A percentile compares a stretch with the other conserved stretches of the same genome.
Evolutionary conservation across 495 filamentous ascomycete genomes (phyloP).

Genomic region (Penicillium paradoxum): DNA sequence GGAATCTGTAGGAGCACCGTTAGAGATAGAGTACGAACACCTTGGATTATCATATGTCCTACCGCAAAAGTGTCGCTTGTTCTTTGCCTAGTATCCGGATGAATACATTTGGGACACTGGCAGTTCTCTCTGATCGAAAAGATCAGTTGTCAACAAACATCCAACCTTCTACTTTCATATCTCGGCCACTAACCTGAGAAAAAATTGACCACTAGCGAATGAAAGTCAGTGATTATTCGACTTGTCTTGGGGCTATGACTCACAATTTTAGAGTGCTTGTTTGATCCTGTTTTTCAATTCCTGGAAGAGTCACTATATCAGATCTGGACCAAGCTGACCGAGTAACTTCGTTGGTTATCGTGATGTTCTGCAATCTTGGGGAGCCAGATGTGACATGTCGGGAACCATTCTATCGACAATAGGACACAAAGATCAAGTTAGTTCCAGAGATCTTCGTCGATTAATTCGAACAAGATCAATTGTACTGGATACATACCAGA

Average conservation of each 20-base stretch:
- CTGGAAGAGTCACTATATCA: background rate
- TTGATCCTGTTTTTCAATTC: background rate
- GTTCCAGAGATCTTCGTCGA: background rate
- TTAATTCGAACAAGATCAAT: background rate
- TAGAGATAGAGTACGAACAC: background rate
- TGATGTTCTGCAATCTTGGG: background rate
- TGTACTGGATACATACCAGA: background rate
- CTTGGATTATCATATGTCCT: slow-evolving; percentile 10
- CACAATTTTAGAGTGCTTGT: background rate
- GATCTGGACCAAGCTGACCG: background rate
- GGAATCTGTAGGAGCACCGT: slow-evolving; percentile 41
- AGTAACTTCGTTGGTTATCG: background rate
- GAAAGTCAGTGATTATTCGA: background rate
- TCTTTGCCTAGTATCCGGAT: slow-evolving; percentile 73
- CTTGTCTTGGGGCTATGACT: background rate
- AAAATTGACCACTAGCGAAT: slow-evolving; percentile 15
- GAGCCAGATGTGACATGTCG: background rate
- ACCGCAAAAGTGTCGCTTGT: slow-evolving; percentile 67
- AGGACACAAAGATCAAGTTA: background rate
- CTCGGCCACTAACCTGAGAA: slow-evolving; percentile 17
- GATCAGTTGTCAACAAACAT: background rate
- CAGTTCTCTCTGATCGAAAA: slow-evolving; percentile 65
- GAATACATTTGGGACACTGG: slow-evolving; percentile 66
- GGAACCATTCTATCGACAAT: background rate
- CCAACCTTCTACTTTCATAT: background rate